Conservation (phyloP, 148 eudicot species). For the Rhododendron mucronatum region DNA sequence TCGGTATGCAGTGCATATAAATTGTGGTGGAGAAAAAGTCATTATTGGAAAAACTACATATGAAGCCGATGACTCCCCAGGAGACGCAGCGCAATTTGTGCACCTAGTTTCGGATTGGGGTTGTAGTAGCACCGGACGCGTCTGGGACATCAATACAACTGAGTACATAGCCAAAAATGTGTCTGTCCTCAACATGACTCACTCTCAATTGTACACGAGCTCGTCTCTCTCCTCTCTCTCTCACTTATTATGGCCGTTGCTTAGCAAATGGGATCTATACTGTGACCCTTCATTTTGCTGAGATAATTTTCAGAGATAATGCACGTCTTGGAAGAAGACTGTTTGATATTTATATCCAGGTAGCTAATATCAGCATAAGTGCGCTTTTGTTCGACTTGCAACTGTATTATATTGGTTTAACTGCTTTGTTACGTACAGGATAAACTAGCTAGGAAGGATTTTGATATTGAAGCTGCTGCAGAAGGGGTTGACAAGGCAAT, state of each 20-base stretch:
- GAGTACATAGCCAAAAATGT: background rate
- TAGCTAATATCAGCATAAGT: constrained; percentile 2
- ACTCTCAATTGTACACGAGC: constrained; percentile 44
- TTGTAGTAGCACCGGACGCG: constrained; percentile 52
- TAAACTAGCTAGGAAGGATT: constrained; percentile 34
- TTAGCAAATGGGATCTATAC: constrained; percentile 60
- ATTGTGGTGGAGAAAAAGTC: constrained; percentile 49
- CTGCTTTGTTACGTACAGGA: constrained; percentile 38
- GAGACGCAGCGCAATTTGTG: constrained; percentile 37
- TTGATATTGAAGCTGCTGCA: constrained; percentile 47
- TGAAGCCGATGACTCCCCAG: constrained; percentile 40
- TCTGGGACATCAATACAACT: constrained; percentile 6
- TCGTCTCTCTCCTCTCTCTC: constrained; percentile 58
- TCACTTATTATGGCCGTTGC: constrained; percentile 67
- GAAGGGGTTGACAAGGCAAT: constrained; percentile 33
- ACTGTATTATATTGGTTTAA: background rate
- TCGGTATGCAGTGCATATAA: constrained; percentile 44
- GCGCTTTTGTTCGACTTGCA: background rate
- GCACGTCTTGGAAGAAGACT: constrained; percentile 60
- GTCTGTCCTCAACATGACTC: background rate
- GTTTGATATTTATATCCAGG: constrained; percentile 75
- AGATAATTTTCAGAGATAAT: constrained; percentile 43
- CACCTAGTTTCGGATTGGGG: constrained; percentile 46
- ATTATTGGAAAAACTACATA: constrained; percentile 28
- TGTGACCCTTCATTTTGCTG: constrained; percentile 55